Base-by-base conservation (phyloP, 441 rosid genomes). In the Brassica balearica region DNA sequence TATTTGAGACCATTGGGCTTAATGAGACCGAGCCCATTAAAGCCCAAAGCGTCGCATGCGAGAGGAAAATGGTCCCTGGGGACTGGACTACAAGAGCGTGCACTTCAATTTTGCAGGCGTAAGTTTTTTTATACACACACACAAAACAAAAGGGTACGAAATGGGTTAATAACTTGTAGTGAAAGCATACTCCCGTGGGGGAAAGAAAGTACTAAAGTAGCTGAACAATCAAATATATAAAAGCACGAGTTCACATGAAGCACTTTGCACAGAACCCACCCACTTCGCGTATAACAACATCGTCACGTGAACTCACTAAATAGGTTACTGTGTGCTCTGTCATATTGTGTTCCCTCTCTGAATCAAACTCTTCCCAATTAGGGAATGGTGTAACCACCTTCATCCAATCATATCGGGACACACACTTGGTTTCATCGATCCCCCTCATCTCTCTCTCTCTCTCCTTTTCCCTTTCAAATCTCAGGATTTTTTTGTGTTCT, bases 281-380 rank as follows among this genome's bases (percentile, higher is more conserved):
- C 10, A 55, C 62, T 55, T 58, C 56, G 8, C 43, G 0, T 67
- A 72, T 67, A 65, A 61, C 73, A 73, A 78, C 65, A 73, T 3
- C 74, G 34, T 78, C 82, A 78, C 82, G 78, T 78, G 82, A 78
- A 78, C 51, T 68, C 82, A 61, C 70, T 78, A 53, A 78, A 68
- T 61, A 48, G 59, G 32, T 60, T 67, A 15, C 74, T 48, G 46
- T 72, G 58, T 61, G 46, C 34, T 60, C 81, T 72, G 81, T 67
- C 77, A 59, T 72, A 6, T 41, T 36, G 51, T 72, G 81, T 72
- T 66, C 69, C 73, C 73, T 66, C 62, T 20, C 27, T 63, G 34
- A 15, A 22, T 51, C 58, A 25, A 62, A 51, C 65, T 69, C 71
- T 64, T 20, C 77, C 69, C 58, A 15, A 58, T 65, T 66, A 72